Percentiles rank a stretch among this genome's conserved stretches.
These are phyloP conservation scores for Sporothrix phasma DNA, from an alignment of 2,329 filamentous ascomycete genomes.

Conservation along the genomic window DNA sequence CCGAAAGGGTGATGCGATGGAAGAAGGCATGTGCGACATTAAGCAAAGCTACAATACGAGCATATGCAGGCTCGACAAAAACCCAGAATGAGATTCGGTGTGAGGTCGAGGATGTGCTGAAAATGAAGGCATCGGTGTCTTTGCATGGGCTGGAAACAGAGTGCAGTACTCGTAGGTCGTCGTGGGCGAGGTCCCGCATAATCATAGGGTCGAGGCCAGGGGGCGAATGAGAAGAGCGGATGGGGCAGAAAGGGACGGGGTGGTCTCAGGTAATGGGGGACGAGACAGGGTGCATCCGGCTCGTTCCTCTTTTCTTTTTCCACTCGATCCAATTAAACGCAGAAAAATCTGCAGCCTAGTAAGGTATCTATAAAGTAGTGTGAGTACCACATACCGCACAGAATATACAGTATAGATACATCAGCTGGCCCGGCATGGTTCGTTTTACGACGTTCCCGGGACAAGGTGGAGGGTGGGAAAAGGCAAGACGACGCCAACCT, in stretches of 20 bases:
- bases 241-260: not conserved
- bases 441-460: conserved; percentile 1
- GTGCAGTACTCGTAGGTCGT: not conserved
- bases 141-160: not conserved
- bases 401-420: not conserved
- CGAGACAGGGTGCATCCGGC: conserved; percentile 5
- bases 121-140: not conserved
- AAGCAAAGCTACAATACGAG: not conserved
- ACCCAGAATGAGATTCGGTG: not conserved
- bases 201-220: not conserved
- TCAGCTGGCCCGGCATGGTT: not conserved
- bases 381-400: not conserved
- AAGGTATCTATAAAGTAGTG: conserved; percentile 3
- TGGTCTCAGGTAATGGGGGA: not conserved
- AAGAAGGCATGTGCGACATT: not conserved
- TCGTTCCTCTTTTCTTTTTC: conserved; percentile 8
- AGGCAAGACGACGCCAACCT: not conserved
- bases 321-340: conserved; percentile 9
- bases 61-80: no score
- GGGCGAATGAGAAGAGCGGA: not conserved
- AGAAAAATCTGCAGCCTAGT: not conserved
- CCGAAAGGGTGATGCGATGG: not conserved
- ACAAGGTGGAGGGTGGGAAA: not conserved
- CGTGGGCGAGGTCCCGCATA: not conserved
- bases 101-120: not conserved